Evolutionary conservation across 352 stramenopile species (phyloP).

Genomic region (Globisporangium nunn): DNA sequence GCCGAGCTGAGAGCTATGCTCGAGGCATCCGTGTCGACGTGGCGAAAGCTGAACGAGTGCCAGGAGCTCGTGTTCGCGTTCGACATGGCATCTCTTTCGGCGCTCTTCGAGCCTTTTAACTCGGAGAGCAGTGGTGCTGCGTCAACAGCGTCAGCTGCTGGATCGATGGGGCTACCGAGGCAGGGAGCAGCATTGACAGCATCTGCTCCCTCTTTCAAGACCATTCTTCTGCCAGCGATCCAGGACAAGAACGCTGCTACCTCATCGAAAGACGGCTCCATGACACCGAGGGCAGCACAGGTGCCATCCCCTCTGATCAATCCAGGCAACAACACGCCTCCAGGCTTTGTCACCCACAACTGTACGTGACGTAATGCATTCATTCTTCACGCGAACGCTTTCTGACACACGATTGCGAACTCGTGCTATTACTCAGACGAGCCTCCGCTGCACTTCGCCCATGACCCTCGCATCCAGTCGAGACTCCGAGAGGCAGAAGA

Average conservation of each 20-base stretch:
- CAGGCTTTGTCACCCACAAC: constrained; percentile 4
- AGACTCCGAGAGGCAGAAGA: constrained; percentile 1
- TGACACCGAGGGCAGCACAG: constrained; percentile 1
- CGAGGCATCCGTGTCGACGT: constrained; percentile 23
- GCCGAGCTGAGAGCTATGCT: constrained; percentile 25
- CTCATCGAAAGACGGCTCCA: neutral
- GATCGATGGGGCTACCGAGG: neutral
- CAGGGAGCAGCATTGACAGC: neutral
- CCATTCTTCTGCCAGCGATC: neutral
- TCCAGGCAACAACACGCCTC: neutral
- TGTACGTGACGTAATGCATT: neutral
- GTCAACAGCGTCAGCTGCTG: neutral
- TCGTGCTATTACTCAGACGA: neutral
- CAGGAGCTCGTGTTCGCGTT: constrained; percentile 21
- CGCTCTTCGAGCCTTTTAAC: neutral
- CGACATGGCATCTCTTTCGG: constrained; percentile 7
- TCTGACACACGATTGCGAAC: too few relatives aligned
- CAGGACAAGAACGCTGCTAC: constrained; percentile 1
- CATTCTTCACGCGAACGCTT: neutral
- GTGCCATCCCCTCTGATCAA: too few relatives aligned
- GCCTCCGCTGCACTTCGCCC: constrained; percentile 1
- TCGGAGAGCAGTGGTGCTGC: neutral
- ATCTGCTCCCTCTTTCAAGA: neutral
- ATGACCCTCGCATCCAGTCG: neutral
- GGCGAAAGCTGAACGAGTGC: constrained; percentile 24